These are phyloP conservation scores for Scheffersomyces amazonensis DNA, from an alignment of 805 yeast species.

Conservation along the genomic window DNA sequence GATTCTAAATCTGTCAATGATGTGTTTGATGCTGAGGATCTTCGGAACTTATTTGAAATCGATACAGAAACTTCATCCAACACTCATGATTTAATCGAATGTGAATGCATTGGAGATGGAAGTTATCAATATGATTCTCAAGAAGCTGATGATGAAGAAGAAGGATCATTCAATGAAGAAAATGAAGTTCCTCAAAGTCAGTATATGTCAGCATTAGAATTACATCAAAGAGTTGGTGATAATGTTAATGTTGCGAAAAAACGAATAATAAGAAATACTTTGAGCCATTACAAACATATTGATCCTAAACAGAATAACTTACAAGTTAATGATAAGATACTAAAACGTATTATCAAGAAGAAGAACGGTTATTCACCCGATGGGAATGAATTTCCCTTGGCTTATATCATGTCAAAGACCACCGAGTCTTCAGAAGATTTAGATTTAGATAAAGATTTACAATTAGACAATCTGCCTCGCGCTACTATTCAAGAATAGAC, in stretches of 20 bases:
- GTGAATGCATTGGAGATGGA: slow-evolving; percentile 60
- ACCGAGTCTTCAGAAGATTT: background rate
- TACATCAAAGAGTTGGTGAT: slow-evolving; percentile 28
- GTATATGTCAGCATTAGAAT: slow-evolving; percentile 60
- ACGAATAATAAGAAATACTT: slow-evolving; percentile 52
- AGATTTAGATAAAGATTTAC: background rate
- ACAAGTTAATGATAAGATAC: slow-evolving; percentile 19
- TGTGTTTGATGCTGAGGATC: slow-evolving; percentile 64
- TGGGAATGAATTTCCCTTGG: slow-evolving; percentile 4
- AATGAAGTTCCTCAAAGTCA: background rate
- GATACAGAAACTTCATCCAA: slow-evolving; percentile 49
- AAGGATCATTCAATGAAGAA: slow-evolving; percentile 2
- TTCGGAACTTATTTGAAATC: slow-evolving; percentile 72
- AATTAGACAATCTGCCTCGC: no score
- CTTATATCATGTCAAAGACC: slow-evolving; percentile 8
- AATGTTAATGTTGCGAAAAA: slow-evolving; percentile 25
- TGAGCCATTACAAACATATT: slow-evolving; percentile 61
- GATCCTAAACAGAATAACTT: slow-evolving; percentile 36
- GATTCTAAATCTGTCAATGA: slow-evolving; percentile 49
- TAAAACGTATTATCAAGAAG: slow-evolving; percentile 3
- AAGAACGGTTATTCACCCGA: slow-evolving; percentile 2
- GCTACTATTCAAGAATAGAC: no score
- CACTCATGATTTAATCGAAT: slow-evolving; percentile 75
- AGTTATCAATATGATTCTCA: slow-evolving; percentile 17
- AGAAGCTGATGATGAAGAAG: slow-evolving; percentile 16